Evolutionary conservation across 495 filamentous ascomycete genomes (phyloP).

Genomic region (Pyrenula massariospora): DNA sequence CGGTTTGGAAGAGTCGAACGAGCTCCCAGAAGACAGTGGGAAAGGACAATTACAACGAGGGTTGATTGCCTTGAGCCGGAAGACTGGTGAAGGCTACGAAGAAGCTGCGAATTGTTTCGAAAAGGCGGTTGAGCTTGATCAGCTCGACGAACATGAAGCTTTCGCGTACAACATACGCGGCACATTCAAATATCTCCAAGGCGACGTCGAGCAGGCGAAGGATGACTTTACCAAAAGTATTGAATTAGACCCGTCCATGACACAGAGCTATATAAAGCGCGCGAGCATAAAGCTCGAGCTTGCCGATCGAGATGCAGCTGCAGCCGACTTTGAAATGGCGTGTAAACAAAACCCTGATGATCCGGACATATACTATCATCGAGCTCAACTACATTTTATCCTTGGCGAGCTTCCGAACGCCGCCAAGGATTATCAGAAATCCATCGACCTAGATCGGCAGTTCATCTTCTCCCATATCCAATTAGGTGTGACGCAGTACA

Average conservation of each 20-base stretch:
- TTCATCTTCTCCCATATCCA: conserved; percentile 99
- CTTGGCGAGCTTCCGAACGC: conserved; percentile 84
- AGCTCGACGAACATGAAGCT: conserved; percentile 69
- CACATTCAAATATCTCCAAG: conserved; percentile 86
- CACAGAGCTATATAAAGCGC: conserved; percentile 96
- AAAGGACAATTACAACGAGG: conserved; percentile 77
- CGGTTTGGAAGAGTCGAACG: conserved; percentile 69
- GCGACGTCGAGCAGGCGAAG: conserved; percentile 73
- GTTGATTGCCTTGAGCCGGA: conserved; percentile 65
- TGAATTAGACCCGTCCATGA: conserved; percentile 73
- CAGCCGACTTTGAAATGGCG: conserved; percentile 77
- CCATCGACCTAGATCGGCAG: conserved; percentile 85
- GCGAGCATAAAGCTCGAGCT: conserved; percentile 96
- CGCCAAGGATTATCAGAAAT: conserved; percentile 97
- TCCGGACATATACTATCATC: conserved; percentile 98
- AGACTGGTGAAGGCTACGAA: conserved; percentile 81
- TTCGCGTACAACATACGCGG: conserved; percentile 92
- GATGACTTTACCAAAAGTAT: conserved; percentile 82
- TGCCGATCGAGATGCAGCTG: conserved; percentile 75
- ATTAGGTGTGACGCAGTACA: conserved; percentile 98
- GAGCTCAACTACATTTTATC: conserved; percentile 97
- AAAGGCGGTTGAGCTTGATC: conserved; percentile 69
- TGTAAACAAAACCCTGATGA: conserved; percentile 77
- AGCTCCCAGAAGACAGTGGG: conserved; percentile 66
- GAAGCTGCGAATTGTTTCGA: conserved; percentile 78